Conservation (phyloP, 495 filamentous ascomycete genomes). For the Podospora anserina region DNA sequence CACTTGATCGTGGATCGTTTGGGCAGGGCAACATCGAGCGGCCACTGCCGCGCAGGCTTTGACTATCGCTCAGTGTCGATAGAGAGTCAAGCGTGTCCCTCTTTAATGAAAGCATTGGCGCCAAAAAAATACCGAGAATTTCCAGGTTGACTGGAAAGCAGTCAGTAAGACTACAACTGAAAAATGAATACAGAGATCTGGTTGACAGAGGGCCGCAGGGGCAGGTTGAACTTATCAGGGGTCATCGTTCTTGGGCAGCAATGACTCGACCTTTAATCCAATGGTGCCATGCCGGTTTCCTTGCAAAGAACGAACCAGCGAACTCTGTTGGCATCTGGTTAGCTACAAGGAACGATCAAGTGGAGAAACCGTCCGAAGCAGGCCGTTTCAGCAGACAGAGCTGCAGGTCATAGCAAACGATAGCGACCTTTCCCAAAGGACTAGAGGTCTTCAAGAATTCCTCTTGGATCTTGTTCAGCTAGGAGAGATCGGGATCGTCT, state of each 20-base stretch:
- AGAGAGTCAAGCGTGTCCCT: slow-evolving; percentile 23
- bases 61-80: slow-evolving; percentile 17
- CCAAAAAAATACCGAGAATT: neutral
- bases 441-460: neutral
- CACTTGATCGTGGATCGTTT: slow-evolving; percentile 12
- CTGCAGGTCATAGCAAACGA: neutral
- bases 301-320: slow-evolving; percentile 2
- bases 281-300: neutral
- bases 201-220: neutral
- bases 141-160: neutral
- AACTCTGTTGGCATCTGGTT: neutral
- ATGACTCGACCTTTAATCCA: slow-evolving; percentile 16
- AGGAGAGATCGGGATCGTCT: no score
- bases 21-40: slow-evolving; percentile 14
- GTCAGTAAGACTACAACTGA: neutral
- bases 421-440: neutral
- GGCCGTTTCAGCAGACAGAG: neutral
- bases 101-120: slow-evolving; percentile 21
- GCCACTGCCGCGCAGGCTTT: slow-evolving; percentile 19
- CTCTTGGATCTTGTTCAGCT: neutral
- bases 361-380: slow-evolving; percentile 1
- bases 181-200: neutral
- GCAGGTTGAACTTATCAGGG: neutral
- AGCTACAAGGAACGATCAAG: slow-evolving; percentile 1
- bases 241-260: neutral